Conservation (phyloP, 208 protist species). For the Vickermania ingenoplastis region DNA sequence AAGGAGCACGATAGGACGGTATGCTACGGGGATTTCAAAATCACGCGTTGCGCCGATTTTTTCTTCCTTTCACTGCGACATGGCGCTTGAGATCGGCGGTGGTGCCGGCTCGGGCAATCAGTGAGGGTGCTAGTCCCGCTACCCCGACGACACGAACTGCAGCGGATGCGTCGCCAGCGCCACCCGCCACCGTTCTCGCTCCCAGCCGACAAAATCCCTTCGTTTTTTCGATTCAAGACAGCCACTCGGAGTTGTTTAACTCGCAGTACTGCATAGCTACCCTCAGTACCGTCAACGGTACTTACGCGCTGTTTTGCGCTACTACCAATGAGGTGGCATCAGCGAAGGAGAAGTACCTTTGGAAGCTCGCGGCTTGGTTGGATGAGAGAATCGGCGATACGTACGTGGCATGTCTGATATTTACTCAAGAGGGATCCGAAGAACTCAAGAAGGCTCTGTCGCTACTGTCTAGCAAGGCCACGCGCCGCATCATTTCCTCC, state of each 20-base stretch:
- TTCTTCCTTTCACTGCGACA: too few species aligned
- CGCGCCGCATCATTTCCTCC: conserved; percentile 47
- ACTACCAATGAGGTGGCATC: conserved; percentile 70
- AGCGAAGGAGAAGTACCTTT: conserved; percentile 36
- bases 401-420: conserved; percentile 78
- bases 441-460: conserved; percentile 31
- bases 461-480: conserved; percentile 43
- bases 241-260: conserved; percentile 56
- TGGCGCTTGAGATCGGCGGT: too few species aligned
- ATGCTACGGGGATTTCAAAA: too few species aligned
- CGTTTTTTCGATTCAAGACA: conserved; percentile 10
- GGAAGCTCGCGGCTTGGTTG: conserved; percentile 79
- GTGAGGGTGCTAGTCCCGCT: too few species aligned
- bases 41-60: too few species aligned
- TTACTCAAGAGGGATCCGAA: conserved; percentile 37
- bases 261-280: conserved; percentile 81
- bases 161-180: neutral
- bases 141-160: neutral
- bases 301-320: conserved; percentile 64
- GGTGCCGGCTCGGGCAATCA: too few species aligned
- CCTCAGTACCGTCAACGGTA: conserved; percentile 18
- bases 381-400: conserved; percentile 72
- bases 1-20: too few species aligned
- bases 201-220: conserved; percentile 57
- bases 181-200: conserved; percentile 8